Evolutionary conservation across 2,329 filamentous ascomycete genomes (phyloP).

Genomic region (Colletotrichum acutatum): DNA sequence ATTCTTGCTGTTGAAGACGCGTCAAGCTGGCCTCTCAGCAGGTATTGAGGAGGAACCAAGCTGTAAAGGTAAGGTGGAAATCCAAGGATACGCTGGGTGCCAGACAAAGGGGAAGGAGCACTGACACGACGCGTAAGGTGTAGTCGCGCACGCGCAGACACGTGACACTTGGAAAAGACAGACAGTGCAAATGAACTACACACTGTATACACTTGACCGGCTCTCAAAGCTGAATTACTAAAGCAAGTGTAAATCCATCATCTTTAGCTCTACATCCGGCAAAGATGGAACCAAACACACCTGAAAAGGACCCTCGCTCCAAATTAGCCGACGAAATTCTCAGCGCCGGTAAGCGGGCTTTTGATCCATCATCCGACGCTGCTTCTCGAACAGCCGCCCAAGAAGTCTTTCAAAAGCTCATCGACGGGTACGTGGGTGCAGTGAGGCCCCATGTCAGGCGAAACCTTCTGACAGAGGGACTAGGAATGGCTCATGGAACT

Average conservation of each 20-base stretch:
- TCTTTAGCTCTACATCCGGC: not conserved
- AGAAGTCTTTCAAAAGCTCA: slow-evolving; percentile 56
- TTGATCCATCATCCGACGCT: slow-evolving; percentile 53
- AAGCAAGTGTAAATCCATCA: not conserved
- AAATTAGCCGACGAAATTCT: slow-evolving; percentile 47
- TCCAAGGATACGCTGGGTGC: not conserved
- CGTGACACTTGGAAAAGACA: slow-evolving; percentile 38
- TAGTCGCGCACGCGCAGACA: slow-evolving; percentile 37
- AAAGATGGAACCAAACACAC: slow-evolving; percentile 27
- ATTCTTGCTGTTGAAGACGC: not conserved
- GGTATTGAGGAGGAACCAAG: not conserved
- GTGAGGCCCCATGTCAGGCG: slow-evolving; percentile 21
- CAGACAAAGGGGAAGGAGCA: not conserved
- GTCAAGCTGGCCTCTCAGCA: not conserved
- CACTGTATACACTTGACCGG: not conserved
- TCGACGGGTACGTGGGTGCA: slow-evolving; percentile 55
- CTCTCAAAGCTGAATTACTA: not conserved
- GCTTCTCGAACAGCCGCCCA: slow-evolving; percentile 47
- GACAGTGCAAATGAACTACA: not conserved
- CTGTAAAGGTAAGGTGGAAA: not conserved
- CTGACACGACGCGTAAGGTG: not conserved
- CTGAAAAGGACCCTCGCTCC: slow-evolving; percentile 19
- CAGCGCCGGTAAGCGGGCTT: slow-evolving; percentile 59
- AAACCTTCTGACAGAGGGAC: slow-evolving; percentile 36
- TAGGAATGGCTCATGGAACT: slow-evolving; percentile 55